Conservation (phyloP, 106 monocot species). For the Posidonia australis region DNA sequence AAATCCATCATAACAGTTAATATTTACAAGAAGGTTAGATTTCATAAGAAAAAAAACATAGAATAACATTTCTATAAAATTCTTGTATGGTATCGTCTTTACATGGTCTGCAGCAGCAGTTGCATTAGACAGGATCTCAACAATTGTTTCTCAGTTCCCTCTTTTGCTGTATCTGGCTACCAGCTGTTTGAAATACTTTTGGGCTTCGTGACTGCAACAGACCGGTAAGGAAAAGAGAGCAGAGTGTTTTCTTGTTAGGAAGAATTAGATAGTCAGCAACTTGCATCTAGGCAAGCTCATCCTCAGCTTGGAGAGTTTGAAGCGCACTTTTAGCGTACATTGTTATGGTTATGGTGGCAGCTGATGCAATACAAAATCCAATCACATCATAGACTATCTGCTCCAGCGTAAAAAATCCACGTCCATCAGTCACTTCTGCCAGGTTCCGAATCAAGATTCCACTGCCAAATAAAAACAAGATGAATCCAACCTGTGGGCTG, state of each 20-base stretch:
- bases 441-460: conserved; percentile 60
- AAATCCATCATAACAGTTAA: not conserved
- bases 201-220: not conserved
- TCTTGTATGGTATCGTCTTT: not conserved
- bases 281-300: conserved; percentile 26
- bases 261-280: too few species aligned
- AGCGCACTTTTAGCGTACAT: conserved; percentile 77
- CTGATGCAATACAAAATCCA: conserved; percentile 45
- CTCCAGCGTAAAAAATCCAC: conserved; percentile 47
- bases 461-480: conserved; percentile 20
- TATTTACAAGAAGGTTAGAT: not conserved
- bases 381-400: conserved; percentile 74
- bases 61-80: not conserved
- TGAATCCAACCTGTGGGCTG: not conserved
- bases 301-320: conserved; percentile 62
- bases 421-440: conserved; percentile 52
- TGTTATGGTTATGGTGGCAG: conserved; percentile 66
- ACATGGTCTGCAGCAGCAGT: not conserved
- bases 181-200: too few species aligned
- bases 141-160: not conserved
- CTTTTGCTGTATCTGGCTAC: not conserved
- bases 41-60: not conserved
- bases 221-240: not conserved
- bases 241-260: too few species aligned
- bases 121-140: too few species aligned